phyloP scores from a whole-genome alignment of 805 yeast genomes.

The Metschnikowia cerradonensis region DNA sequence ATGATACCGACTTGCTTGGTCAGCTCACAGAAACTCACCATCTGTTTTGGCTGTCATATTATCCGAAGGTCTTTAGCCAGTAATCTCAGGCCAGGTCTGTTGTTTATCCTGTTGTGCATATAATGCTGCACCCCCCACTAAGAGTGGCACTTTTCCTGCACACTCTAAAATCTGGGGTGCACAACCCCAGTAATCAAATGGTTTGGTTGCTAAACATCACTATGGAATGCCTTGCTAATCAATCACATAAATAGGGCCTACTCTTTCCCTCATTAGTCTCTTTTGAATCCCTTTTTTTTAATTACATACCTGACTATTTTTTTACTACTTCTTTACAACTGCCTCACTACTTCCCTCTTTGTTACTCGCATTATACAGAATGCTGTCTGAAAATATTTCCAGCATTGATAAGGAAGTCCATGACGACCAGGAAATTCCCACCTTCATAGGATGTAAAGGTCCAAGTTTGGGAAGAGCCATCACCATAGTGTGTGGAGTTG shows the following conservation, averaged over 20 bases:
- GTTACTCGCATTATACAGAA: neutral
- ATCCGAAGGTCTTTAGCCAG: neutral
- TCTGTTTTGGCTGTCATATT: no score
- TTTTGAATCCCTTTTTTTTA: neutral
- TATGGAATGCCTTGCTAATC: neutral
- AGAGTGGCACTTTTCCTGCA: neutral
- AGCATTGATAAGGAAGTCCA: neutral
- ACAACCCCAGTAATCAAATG: neutral
- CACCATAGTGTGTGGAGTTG: slow-evolving; percentile 16
- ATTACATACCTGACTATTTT: neutral
- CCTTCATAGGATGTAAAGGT: slow-evolving; percentile 11
- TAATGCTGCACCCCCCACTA: neutral
- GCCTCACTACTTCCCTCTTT: neutral
- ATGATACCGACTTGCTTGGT: neutral
- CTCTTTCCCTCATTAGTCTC: neutral
- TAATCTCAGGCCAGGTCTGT: neutral
- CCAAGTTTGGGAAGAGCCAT: slow-evolving; percentile 9
- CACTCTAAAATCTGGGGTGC: neutral
- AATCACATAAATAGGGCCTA: neutral
- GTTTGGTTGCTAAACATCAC: neutral
- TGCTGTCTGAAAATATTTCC: slow-evolving; percentile 4
- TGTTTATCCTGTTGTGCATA: neutral
- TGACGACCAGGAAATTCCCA: slow-evolving; percentile 9
- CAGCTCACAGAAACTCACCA: neutral
- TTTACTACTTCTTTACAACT: no score